phyloP scores from a whole-genome alignment of 2,329 filamentous ascomycete species.

The Lasiodiplodia sp. region DNA sequence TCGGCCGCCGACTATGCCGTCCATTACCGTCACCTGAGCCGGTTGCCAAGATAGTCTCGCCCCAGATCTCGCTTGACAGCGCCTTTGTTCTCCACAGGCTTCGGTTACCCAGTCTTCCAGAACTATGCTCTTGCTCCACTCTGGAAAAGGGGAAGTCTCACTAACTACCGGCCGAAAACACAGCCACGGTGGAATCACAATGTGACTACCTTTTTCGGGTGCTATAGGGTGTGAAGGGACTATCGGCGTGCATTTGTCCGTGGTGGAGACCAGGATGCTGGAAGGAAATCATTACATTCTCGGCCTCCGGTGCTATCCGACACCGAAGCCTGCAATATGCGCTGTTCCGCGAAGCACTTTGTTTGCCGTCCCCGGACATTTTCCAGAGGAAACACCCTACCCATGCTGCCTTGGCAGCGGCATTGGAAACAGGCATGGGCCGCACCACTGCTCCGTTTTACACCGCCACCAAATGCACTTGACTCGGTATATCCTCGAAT shows the following conservation, averaged over 20 bases:
- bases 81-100: neutral
- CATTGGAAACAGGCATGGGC: neutral
- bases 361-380: neutral
- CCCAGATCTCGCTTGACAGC: conserved; percentile 4
- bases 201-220: neutral
- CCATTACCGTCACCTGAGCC: neutral
- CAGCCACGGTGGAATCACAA: neutral
- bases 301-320: neutral
- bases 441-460: neutral
- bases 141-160: conserved; percentile 1
- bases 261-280: neutral
- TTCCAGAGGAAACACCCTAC: neutral
- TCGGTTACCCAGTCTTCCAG: neutral
- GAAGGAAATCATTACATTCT: neutral
- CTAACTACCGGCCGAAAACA: neutral
- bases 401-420: conserved; percentile 3
- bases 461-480: conserved; percentile 2
- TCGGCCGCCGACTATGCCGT: neutral
- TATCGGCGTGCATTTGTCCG: neutral
- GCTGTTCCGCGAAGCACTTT: neutral
- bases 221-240: neutral
- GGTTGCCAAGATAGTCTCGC: neutral
- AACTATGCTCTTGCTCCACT: neutral
- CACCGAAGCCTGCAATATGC: neutral
- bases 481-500: neutral